A percentile compares a stretch with the other conserved stretches of the same genome.
Conservation (phyloP, 2,329 filamentous ascomycete species). For the Scytalidium lignicola region DNA sequence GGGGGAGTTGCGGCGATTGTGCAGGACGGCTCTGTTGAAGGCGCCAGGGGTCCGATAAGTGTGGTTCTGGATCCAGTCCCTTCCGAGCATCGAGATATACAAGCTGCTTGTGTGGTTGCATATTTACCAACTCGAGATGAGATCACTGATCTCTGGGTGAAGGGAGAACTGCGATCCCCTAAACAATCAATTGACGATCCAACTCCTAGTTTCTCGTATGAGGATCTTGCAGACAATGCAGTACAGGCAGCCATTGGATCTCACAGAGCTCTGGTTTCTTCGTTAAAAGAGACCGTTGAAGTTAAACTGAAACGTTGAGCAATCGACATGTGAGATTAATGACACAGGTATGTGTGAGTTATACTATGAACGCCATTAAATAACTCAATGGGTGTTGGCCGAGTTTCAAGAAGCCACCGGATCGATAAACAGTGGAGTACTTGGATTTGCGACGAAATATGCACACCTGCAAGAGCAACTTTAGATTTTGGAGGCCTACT, state of each 20-base stretch:
- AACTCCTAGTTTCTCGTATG: conserved; percentile 35
- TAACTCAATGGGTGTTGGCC: no score
- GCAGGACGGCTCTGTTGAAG: conserved; percentile 30
- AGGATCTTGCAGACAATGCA: conserved; percentile 56
- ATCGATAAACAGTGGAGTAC: no score
- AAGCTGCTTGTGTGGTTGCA: conserved; percentile 83
- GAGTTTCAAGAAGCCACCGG: no score
- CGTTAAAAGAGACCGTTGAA: conserved; percentile 52
- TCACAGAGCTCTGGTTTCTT: conserved; percentile 54
- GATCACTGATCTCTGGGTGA: conserved; percentile 91
- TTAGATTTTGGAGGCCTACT: no score
- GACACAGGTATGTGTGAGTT: not conserved
- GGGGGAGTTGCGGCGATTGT: conserved; percentile 86
- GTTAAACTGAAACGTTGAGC: conserved; percentile 21
- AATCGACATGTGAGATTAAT: not conserved
- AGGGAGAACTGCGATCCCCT: conserved; percentile 53
- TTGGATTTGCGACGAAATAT: no score
- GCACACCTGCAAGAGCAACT: no score
- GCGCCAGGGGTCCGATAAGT: conserved; percentile 30
- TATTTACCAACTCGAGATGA: conserved; percentile 86
- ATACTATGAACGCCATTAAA: no score
- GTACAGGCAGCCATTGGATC: conserved; percentile 57
- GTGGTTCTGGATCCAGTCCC: conserved; percentile 78
- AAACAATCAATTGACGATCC: conserved; percentile 37
- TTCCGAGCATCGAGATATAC: conserved; percentile 69